These are phyloP conservation scores for Lablab purpureus DNA, from an alignment of 306 rosid genomes.

Conservation along the genomic window DNA sequence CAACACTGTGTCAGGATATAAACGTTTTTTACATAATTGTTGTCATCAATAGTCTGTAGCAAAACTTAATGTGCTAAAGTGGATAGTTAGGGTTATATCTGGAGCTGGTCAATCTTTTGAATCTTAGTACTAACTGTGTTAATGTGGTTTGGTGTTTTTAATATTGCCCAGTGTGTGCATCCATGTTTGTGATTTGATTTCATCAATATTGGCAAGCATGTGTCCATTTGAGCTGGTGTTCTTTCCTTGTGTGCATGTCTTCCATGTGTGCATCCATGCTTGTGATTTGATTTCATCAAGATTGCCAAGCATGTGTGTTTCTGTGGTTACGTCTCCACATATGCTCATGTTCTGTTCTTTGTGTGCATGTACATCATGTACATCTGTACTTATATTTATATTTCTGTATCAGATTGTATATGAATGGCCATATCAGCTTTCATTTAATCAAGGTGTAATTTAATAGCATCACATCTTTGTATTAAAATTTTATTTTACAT, in stretches of 20 bases:
- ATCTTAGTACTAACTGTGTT: conserved; percentile 20
- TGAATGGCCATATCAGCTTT: conserved; percentile 31
- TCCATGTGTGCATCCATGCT: conserved; percentile 25
- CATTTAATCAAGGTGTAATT: conserved; percentile 31
- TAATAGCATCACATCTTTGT: background rate
- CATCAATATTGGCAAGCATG: conserved; percentile 21
- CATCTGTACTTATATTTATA: background rate
- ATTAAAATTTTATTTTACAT: conserved; percentile 6
- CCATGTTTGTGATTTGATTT: conserved; percentile 29
- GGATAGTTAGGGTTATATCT: conserved; percentile 22
- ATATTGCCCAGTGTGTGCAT: background rate
- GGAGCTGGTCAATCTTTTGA: background rate
- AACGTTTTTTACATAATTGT: background rate
- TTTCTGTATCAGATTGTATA: conserved; percentile 22
- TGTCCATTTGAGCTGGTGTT: too few species aligned
- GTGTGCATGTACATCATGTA: conserved; percentile 22
- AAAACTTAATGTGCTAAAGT: conserved; percentile 30
- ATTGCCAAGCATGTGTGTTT: conserved; percentile 5
- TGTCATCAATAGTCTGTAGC: conserved; percentile 1
- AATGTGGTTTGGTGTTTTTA: conserved; percentile 31
- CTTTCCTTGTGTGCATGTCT: conserved; percentile 11
- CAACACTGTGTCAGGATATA: background rate
- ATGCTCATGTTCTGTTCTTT: background rate
- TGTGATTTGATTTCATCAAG: conserved; percentile 36
- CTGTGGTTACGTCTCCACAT: background rate